phyloP scores from a whole-genome alignment of 163 green algal genomes.

The Prototheca wickerhamii region DNA sequence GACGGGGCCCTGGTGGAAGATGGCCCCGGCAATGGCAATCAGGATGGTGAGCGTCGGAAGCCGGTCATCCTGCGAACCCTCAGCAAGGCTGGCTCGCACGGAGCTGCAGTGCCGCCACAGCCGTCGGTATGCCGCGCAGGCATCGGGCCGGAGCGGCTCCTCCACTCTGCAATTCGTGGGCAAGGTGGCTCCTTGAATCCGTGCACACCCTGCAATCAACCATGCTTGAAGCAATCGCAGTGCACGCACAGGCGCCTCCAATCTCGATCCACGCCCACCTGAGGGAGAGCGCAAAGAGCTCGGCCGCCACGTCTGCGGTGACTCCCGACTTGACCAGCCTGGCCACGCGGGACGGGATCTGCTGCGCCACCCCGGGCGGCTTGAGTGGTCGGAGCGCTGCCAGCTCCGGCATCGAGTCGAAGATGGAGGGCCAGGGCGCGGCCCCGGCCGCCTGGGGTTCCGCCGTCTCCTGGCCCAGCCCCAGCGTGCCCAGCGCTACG shows the following conservation, averaged over 20 bases:
- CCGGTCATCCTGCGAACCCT: not conserved
- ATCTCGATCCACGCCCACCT: not conserved
- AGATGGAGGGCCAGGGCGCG: not conserved
- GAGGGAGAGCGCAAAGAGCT: not conserved
- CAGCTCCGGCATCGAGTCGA: not conserved
- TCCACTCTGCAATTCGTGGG: conserved; percentile 12
- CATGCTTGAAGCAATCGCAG: not conserved
- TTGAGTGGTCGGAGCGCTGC: conserved; percentile 11
- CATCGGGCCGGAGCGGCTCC: conserved; percentile 19
- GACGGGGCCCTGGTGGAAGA: conserved; percentile 25
- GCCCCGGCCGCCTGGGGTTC: not conserved
- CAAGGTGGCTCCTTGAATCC: not conserved
- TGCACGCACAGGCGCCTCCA: not conserved
- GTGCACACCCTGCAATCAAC: not conserved
- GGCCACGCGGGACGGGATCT: not conserved
- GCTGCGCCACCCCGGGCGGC: not conserved
- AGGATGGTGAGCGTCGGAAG: conserved; percentile 29
- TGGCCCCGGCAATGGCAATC: conserved; percentile 22
- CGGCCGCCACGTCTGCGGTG: not conserved
- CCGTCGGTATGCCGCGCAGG: conserved; percentile 15
- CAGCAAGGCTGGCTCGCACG: conserved; percentile 4
- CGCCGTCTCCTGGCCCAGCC: not conserved
- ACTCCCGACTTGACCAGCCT: not conserved
- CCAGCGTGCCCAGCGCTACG: too few relatives aligned
- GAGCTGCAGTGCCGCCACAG: conserved; percentile 21